Base-by-base conservation (phyloP, 2,329 filamentous ascomycete species). In the Ophiobolus disseminans region DNA sequence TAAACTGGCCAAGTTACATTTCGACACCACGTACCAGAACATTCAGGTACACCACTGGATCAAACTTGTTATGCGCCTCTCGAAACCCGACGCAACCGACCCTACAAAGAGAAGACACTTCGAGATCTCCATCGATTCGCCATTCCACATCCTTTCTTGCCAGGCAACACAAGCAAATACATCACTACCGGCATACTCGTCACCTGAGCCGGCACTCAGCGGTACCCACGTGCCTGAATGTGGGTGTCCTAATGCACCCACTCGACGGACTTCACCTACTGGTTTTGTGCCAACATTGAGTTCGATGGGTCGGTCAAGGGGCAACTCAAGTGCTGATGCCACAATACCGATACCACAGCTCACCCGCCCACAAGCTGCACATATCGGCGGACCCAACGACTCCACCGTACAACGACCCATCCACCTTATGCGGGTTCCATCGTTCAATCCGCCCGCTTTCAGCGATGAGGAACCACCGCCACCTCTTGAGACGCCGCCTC, bases 11-110 rank as follows among this genome's bases (percentile, higher is more conserved):
- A 82, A 85, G 50, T 76, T 97, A 50, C 88, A 96, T 69, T 93
- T 93, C 43, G 91, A 96, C 68, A 96, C 91, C 45, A 96, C 91
- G 48, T 96, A 93, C 80, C 89, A 91, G 66, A 95, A 95, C 55
- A 93, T 96, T 42, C 90, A 94, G 64, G 91, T 97, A 44, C 91
- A 90, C 69, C 92, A 97, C 70, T 96, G 91, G 91, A 96, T 97
- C 73, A 96, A 96, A 90, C 91, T 96, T 66, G 91, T 96, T 53
- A 90, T 97, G 85, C 88, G 92, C 42, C 86, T 97, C 37, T 96
- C 91, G 22, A 91, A 90, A 62, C 78, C 88, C 11, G 92, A 96
- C 62, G 83, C 86, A 30, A 85, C 87, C 9, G 89, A 96, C 63
- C 86, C 91, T 0, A 80, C 79, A 1, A 92, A 92, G 67, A 85